Evolutionary conservation across 1,284 basidiomycete genomes (phyloP), one percentile per base, ranked within the genome.

Genomic region (Neonothopanus nambi): DNA sequence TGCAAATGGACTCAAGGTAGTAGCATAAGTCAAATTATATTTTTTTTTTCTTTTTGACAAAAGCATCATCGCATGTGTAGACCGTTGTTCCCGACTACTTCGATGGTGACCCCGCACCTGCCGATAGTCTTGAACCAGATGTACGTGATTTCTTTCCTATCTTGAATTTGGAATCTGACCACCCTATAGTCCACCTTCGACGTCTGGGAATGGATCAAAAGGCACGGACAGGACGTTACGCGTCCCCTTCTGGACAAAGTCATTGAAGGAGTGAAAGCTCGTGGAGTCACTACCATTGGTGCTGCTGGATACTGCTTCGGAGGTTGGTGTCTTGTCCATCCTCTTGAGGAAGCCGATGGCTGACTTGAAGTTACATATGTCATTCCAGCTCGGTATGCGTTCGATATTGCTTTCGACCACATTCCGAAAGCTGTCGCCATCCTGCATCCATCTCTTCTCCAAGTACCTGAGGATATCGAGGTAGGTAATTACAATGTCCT

Each of bases 271-370:
- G 75, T 90, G 48, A 83, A 82, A 62, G 77, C 67, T 15, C 63
- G 77, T 53, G 87, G 87, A 1, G 72, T 89, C 35, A 81, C 73
- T 5, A 63, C 67, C 18, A 78, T 88, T 56, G 85, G 73, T 8
- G 84, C 83, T 0, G 81, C 78, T 1, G 87, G 86, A 1, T 90
- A 82, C 70, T 91, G 88, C 73, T 86, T 82, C 55, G 88, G 89
- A 33, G 87, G 82, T 75, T 59, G 59, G 70, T 66, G 6, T 63
- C 13, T 39, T 58, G 42, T 56, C 57, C 20, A 52, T 20, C 5
- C 63, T 57, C 43, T 55, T 57, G 21, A 53, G 21, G 18, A 57
- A 78, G 40, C 84, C 2, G 84, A 86, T 65, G 4, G 9, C 8
- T 48, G 7, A 2, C 11, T 46, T n/a, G 21, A 13, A 17, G 24